phyloP scores from a whole-genome alignment of 2,329 filamentous ascomycete species.

The Fusarium pseudocircinatum region DNA sequence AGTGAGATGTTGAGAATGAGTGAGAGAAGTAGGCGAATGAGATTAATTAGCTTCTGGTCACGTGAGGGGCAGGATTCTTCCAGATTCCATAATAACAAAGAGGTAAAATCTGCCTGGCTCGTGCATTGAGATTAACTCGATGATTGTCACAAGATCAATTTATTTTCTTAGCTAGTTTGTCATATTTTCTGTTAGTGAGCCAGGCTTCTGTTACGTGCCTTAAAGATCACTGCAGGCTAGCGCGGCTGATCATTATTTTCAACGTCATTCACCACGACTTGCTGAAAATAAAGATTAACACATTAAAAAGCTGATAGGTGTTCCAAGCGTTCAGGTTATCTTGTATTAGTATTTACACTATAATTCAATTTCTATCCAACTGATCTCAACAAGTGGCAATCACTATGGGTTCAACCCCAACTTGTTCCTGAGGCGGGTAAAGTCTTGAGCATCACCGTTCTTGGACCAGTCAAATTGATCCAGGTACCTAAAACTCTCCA shows the following conservation, averaged over 20 bases:
- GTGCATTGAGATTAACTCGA: rapidly evolving
- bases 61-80: not conserved
- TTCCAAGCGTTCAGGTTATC: rapidly evolving
- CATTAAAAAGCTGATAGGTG: too few relatives aligned
- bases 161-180: not conserved
- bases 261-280: too few relatives aligned
- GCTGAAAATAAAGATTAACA: too few relatives aligned
- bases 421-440: not conserved
- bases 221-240: too few relatives aligned
- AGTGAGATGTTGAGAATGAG: not conserved
- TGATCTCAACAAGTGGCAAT: rapidly evolving
- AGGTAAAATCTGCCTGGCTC: too few relatives aligned
- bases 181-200: not conserved
- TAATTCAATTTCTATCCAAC: not conserved
- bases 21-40: too few relatives aligned
- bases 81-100: not conserved
- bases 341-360: rapidly evolving
- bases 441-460: not conserved
- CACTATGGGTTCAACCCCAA: not conserved
- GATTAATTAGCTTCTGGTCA: not conserved
- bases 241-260: too few relatives aligned
- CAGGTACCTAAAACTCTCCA: not conserved
- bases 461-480: not conserved
- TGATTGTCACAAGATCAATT: rapidly evolving
- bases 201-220: too few relatives aligned